Conservation (phyloP, 768 basidiomycete genomes). For the Symmetrospora coprosmae region DNA sequence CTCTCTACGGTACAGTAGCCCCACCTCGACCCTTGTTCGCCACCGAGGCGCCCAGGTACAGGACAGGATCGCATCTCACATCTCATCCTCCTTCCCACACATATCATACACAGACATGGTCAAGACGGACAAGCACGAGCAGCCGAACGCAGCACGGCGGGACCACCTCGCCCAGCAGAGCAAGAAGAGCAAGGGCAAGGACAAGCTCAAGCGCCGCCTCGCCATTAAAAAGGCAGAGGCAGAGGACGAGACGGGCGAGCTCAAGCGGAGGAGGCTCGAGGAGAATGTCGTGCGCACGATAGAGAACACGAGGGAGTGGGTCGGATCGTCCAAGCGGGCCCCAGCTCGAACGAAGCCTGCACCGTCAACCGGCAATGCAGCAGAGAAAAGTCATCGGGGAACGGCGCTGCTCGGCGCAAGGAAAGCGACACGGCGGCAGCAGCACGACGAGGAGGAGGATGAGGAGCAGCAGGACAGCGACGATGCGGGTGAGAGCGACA, state of each 20-base stretch:
- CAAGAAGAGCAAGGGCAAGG: slow-evolving; percentile 26
- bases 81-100: too few relatives aligned
- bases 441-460: background rate
- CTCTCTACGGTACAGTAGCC: too few relatives aligned
- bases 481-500: background rate
- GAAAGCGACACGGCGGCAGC: too few relatives aligned
- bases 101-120: too few relatives aligned
- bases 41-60: too few relatives aligned
- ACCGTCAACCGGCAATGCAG: background rate
- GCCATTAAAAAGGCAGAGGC: slow-evolving; percentile 65
- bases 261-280: slow-evolving; percentile 45
- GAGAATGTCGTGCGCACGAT: slow-evolving; percentile 45
- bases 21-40: too few relatives aligned
- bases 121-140: too few relatives aligned
- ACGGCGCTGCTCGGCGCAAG: background rate
- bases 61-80: too few relatives aligned
- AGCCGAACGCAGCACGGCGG: slow-evolving; percentile 19
- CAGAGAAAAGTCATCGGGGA: background rate
- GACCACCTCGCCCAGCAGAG: slow-evolving; percentile 23
- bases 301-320: slow-evolving; percentile 76
- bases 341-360: slow-evolving; percentile 17
- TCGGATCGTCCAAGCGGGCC: too few relatives aligned
- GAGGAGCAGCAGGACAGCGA: too few relatives aligned
- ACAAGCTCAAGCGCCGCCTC: slow-evolving; percentile 53
- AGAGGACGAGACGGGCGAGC: slow-evolving; percentile 61